Base-by-base conservation (phyloP, 163 green algal genomes). In the Trebouxiophyceae sp. region DNA sequence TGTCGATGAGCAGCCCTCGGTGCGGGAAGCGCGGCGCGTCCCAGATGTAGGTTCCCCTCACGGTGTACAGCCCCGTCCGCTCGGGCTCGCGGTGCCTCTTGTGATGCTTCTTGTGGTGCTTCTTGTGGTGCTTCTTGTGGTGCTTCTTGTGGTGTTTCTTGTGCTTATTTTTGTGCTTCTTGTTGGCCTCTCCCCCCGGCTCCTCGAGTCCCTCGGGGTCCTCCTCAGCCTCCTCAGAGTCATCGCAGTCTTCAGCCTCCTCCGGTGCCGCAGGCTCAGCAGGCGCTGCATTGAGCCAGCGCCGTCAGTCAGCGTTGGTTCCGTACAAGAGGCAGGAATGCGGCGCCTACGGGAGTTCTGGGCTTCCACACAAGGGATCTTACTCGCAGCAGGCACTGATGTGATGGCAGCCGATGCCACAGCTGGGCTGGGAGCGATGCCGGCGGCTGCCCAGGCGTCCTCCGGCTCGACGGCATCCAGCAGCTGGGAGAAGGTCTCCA, bases 1-100 rank as follows among this genome's bases (percentile, higher is more conserved):
- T 85, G 67, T 93, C 88, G 3, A 93, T 65, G 46, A 93, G 71
- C 33, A 91, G 70, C 1, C 85, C 86, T 47, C 87, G 68, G 70
- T 87, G 79, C 0, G 57, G 56, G 54, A 86, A 86, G 30, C 77
- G 66, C 19, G 80, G 80, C 30, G 56, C 63, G 45, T 86, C 80
- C 33, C 70, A 71, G 27, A 84, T 73, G 32, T 50, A 33, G n/a
- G 67, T 71, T 2, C 60, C 64, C 44, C 62, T 68, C 23, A 80
- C 44, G 1, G 57, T 50, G 12, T 50, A n/a, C 24, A 63, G 16
- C 33, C 23, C 39, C 2, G 24, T 46, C 6, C 54, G 57, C 5
- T 23, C 27, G 50, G 28, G 45, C 3, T 33, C 39, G 47, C 54
- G 47, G 32, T 57, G 58, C 34, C 23, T 59, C 30, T 27, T 68